These are phyloP conservation scores for Ogataea nitratoaversa DNA, from an alignment of 805 yeast species.

Conservation along the genomic window DNA sequence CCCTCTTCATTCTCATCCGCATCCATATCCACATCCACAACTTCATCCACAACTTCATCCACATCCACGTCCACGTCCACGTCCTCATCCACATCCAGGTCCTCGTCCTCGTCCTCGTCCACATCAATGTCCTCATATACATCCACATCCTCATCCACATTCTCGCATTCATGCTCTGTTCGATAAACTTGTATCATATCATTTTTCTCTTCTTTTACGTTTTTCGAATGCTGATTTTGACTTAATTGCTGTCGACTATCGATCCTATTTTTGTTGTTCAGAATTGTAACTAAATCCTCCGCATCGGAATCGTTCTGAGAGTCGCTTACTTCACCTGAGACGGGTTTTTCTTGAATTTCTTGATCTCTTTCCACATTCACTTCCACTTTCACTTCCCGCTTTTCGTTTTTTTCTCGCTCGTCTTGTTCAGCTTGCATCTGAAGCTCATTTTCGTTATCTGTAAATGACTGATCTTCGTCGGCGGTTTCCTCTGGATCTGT, in stretches of 20 bases:
- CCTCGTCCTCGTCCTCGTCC: conserved; percentile 2
- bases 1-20: not conserved
- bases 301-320: not conserved
- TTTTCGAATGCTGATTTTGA: no score
- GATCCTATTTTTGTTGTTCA: not conserved
- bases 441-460: no score
- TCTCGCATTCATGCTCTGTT: conserved; percentile 1
- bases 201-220: no score
- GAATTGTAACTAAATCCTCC: not conserved
- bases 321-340: not conserved
- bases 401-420: not conserved
- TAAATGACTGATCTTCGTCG: not conserved
- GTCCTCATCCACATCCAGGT: not conserved
- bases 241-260: no score
- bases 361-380: no score
- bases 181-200: not conserved
- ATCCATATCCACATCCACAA: not conserved
- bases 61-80: no score
- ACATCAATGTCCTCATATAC: not conserved
- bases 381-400: no score
- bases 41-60: no score
- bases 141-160: no score
- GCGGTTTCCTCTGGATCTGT: not conserved
- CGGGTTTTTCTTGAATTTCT: no score
- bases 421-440: not conserved